A percentile compares a stretch with the other conserved stretches of the same genome.
Evolutionary conservation across 106 monocot genomes (phyloP).

Genomic region (Acorus gramineus): DNA sequence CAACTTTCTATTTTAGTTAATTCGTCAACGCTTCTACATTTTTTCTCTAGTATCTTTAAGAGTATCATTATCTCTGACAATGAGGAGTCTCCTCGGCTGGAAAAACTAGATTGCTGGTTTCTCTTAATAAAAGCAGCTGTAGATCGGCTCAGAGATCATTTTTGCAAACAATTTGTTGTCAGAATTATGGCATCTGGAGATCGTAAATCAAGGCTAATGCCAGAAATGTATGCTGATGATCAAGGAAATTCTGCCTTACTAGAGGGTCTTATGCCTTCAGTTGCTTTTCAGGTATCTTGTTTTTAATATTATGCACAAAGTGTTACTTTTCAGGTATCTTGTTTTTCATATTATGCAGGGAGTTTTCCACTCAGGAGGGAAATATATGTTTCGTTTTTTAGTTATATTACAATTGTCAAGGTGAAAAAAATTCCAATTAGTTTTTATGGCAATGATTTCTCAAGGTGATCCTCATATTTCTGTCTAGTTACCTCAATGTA

Average conservation of each 20-base stretch:
- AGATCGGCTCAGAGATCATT: constrained; percentile 17
- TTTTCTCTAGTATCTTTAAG: constrained; percentile 22
- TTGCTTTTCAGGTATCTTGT: constrained; percentile 31
- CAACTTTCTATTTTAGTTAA: constrained; percentile 30
- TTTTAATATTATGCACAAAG: not conserved
- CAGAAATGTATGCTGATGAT: constrained; percentile 3
- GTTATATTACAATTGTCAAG: no score
- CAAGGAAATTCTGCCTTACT: constrained; percentile 4
- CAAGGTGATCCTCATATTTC: no score
- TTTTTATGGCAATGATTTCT: no score
- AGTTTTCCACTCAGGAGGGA: no score
- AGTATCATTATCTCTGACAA: constrained; percentile 8
- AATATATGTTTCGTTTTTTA: no score
- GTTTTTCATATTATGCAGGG: no score
- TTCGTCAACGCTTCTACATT: constrained; percentile 15
- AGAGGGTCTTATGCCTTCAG: constrained; percentile 24
- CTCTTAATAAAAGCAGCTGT: constrained; percentile 23
- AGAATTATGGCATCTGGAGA: constrained; percentile 12
- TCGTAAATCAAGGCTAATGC: constrained; percentile 1
- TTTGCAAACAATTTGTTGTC: constrained; percentile 24
- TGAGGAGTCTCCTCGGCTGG: constrained; percentile 3
- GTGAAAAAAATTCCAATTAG: no score
- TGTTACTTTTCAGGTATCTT: constrained; percentile 22
- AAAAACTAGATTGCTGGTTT: constrained; percentile 16
- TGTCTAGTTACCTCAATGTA: no score